Percentiles rank a stretch among this genome's conserved stretches.
phyloP scores from a whole-genome alignment of 2,329 filamentous ascomycete genomes.

The Purpureocillium lavendulum region DNA sequence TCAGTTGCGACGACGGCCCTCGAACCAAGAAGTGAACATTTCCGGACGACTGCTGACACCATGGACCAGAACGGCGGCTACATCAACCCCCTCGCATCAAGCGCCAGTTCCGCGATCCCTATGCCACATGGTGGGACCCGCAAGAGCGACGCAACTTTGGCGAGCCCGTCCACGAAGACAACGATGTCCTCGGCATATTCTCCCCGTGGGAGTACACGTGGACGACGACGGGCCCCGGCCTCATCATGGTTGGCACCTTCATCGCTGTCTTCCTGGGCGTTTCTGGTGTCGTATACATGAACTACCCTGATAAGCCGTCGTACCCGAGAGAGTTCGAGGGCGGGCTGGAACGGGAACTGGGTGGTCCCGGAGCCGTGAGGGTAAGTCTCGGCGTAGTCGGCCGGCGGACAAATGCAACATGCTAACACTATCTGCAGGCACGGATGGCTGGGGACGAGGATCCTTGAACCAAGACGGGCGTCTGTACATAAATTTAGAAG shows the following conservation, averaged over 20 bases:
- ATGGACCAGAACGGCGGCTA: slow-evolving; percentile 68
- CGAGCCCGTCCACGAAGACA: slow-evolving; percentile 93
- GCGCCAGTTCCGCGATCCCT: slow-evolving; percentile 85
- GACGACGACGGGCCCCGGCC: slow-evolving; percentile 60
- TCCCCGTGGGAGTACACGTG: slow-evolving; percentile 85
- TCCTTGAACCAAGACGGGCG: slow-evolving; percentile 26
- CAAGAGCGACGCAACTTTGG: slow-evolving; percentile 96
- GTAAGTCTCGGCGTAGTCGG: slow-evolving; percentile 37
- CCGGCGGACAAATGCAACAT: too few relatives aligned
- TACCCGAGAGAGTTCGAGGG: slow-evolving; percentile 64
- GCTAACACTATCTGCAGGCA: slow-evolving; percentile 31
- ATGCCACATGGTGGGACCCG: slow-evolving; percentile 93
- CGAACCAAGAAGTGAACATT: too few relatives aligned
- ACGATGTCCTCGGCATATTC: slow-evolving; percentile 87
- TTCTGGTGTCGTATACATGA: slow-evolving; percentile 57
- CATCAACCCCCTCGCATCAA: slow-evolving; percentile 74
- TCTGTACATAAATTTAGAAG: slow-evolving; percentile 25
- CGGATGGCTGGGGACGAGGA: slow-evolving; percentile 47
- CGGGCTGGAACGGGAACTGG: slow-evolving; percentile 67
- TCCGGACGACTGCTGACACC: slow-evolving; percentile 9
- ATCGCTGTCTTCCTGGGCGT: slow-evolving; percentile 54
- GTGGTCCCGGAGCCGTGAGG: slow-evolving; percentile 56
- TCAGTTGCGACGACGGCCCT: slow-evolving; percentile 27
- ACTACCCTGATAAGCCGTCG: slow-evolving; percentile 65
- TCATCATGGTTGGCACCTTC: slow-evolving; percentile 61